Conservation (phyloP, 2,329 filamentous ascomycete genomes). For the Gaeumannomyces tritici region DNA sequence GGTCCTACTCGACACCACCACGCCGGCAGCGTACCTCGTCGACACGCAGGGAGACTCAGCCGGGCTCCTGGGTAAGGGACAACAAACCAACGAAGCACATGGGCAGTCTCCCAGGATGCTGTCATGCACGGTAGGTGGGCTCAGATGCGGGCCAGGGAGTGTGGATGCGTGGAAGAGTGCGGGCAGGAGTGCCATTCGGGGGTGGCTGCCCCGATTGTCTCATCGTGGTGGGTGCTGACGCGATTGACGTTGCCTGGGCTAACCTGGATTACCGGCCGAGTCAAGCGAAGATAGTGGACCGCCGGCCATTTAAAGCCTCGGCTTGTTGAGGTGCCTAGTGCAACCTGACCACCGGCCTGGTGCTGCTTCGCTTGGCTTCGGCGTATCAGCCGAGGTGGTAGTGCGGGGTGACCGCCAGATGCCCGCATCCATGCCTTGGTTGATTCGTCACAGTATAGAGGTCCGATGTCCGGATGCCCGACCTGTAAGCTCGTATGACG, state of each 20-base stretch:
- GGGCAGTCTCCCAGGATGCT: background rate
- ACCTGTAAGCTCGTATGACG: background rate
- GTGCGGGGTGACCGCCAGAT: too few species aligned
- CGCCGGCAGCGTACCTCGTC: too few species aligned
- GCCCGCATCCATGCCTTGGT: too few species aligned
- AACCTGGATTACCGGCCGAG: background rate
- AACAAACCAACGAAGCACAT: background rate
- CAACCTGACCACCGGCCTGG: too few species aligned
- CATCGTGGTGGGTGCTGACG: background rate
- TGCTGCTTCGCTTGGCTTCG: too few species aligned
- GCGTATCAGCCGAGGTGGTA: too few species aligned
- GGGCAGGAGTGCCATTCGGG: background rate
- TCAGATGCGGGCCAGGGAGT: background rate
- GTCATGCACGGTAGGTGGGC: background rate
- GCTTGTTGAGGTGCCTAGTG: background rate
- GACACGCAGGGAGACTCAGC: too few species aligned
- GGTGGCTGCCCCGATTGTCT: background rate
- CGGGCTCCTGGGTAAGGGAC: too few species aligned
- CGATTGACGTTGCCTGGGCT: background rate
- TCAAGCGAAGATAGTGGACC: background rate
- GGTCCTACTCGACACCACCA: too few species aligned
- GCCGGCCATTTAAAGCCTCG: background rate
- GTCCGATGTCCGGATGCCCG: background rate
- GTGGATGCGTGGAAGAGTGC: background rate
- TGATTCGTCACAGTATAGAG: too few species aligned